Percentiles rank a stretch among this genome's conserved stretches.
phyloP scores from a whole-genome alignment of 352 stramenopile species.

The Pythium aquatile region DNA sequence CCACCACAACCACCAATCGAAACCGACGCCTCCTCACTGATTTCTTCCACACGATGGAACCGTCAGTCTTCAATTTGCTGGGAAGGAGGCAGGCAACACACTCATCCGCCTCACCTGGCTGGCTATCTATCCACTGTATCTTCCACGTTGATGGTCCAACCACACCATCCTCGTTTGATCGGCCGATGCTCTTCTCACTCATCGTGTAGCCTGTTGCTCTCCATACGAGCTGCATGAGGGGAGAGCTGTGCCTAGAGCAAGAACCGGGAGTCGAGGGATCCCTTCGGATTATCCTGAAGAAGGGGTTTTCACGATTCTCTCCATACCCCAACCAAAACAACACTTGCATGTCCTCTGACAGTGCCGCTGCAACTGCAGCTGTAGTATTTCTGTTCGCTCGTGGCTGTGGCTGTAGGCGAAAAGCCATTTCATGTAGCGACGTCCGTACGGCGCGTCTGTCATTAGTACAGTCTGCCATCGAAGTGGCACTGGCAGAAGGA shows the following conservation, averaged over 20 bases:
- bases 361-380: no score
- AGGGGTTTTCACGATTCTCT: slow-evolving; percentile 62
- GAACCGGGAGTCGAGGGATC: slow-evolving; percentile 50
- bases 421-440: not conserved
- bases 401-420: not conserved
- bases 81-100: not conserved
- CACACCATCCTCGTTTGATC: not conserved
- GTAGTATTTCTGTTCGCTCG: no score
- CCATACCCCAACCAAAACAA: slow-evolving; percentile 26
- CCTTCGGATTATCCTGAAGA: slow-evolving; percentile 49
- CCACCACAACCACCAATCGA: slow-evolving; percentile 17
- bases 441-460: not conserved
- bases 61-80: slow-evolving; percentile 18
- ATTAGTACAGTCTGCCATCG: not conserved
- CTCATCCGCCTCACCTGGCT: not conserved
- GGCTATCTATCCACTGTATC: not conserved
- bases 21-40: not conserved
- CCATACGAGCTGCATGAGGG: slow-evolving; percentile 23
- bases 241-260: slow-evolving; percentile 34
- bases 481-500: not conserved
- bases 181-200: slow-evolving; percentile 29
- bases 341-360: no score
- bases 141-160: not conserved
- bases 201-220: slow-evolving; percentile 22
- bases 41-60: not conserved